phyloP scores from a whole-genome alignment of 345 rosid genomes.

The Melaleuca quinquenervia region DNA sequence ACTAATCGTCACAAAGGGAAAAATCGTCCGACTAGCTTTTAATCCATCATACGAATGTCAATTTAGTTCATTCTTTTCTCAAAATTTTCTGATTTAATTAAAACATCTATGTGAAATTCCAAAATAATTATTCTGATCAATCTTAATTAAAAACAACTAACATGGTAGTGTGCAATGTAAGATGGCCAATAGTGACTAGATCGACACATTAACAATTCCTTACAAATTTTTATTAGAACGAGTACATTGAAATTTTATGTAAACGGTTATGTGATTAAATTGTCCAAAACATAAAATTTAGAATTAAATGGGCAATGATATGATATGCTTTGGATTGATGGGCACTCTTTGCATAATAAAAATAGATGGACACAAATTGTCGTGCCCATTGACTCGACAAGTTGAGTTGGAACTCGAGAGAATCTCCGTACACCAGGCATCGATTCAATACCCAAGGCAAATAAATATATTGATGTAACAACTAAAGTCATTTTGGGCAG shows the following conservation, averaged over 20 bases:
- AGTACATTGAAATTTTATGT: not conserved
- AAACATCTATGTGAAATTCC: no score
- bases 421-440: not conserved
- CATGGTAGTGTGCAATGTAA: no score
- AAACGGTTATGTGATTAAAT: accelerated
- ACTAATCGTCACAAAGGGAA: not conserved
- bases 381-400: not conserved
- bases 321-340: accelerated
- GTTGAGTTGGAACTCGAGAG: not conserved
- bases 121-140: accelerated
- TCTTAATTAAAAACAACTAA: accelerated
- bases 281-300: accelerated
- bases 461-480: not conserved
- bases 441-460: not conserved
- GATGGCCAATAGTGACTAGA: accelerated
- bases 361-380: not conserved
- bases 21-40: not conserved
- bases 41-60: no score
- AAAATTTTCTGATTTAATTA: no score
- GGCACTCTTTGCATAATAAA: accelerated
- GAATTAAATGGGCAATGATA: accelerated
- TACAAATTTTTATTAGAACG: accelerated
- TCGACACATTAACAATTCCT: accelerated
- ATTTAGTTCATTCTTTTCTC: no score
- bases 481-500: not conserved